These are phyloP conservation scores for Flaveria robusta DNA, from an alignment of 129 eudicot species.

Conservation along the genomic window DNA sequence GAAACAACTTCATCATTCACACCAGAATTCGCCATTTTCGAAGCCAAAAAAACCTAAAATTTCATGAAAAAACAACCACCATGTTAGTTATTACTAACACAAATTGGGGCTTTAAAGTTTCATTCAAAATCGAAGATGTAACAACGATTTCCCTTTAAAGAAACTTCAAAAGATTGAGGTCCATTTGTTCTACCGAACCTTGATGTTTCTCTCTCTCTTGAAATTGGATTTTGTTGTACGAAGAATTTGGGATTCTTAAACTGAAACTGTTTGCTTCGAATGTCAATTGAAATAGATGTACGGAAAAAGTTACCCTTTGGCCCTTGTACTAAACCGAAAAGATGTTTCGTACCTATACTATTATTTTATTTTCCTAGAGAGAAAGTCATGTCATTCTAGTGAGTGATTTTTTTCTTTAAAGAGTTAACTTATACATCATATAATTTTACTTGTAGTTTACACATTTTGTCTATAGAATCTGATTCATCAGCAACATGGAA, in stretches of 20 bases:
- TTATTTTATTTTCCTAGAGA: neutral
- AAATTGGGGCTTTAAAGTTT: neutral
- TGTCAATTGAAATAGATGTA: neutral
- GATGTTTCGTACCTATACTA: neutral
- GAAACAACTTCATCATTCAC: conserved; percentile 55
- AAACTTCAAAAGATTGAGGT: neutral
- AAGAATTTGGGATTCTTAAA: neutral
- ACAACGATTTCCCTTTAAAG: neutral
- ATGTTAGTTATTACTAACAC: neutral
- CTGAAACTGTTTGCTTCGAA: neutral
- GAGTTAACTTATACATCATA: no score
- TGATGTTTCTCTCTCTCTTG: neutral
- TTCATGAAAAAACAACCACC: neutral
- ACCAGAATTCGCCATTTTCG: conserved; percentile 55
- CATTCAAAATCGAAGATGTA: neutral
- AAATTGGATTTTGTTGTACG: neutral
- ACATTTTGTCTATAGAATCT: no score
- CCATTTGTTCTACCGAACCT: neutral
- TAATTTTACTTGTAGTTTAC: no score
- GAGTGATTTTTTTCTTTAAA: no score
- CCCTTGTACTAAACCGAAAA: neutral
- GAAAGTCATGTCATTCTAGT: neutral
- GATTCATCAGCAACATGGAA: no score
- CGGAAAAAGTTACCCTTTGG: neutral
- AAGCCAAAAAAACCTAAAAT: conserved; percentile 25